Conservation (phyloP, 2,329 filamentous ascomycete species). For the Alternaria incomplexa region DNA sequence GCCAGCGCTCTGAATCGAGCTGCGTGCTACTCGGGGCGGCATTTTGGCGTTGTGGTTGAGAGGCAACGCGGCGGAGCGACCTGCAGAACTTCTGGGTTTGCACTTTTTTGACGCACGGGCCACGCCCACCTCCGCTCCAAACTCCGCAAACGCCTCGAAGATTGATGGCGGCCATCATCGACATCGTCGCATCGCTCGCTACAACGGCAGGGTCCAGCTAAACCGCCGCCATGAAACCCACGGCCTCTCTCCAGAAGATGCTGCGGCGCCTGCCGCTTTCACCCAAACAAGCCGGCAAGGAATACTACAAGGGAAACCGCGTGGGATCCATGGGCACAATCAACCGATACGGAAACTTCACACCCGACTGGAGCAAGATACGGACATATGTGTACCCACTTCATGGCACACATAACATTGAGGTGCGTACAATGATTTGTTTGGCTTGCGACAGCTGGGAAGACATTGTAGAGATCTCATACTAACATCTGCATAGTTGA, state of each 20-base stretch:
- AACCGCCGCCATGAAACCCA: conserved; percentile 66
- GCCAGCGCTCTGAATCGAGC: conserved; percentile 40
- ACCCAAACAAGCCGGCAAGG: conserved; percentile 90
- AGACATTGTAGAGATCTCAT: background rate
- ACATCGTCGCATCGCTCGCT: conserved; percentile 4
- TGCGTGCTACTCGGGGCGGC: conserved; percentile 54
- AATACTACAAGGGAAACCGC: conserved; percentile 96
- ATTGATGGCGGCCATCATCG: background rate
- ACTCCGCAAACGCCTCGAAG: conserved; percentile 22
- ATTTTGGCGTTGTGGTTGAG: conserved; percentile 40
- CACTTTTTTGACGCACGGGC: conserved; percentile 25
- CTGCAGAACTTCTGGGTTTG: background rate
- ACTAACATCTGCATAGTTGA: conserved; percentile 63
- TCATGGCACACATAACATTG: conserved; percentile 62
- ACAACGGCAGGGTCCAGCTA: background rate
- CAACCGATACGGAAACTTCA: conserved; percentile 82
- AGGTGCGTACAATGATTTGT: conserved; percentile 19
- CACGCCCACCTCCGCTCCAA: conserved; percentile 20
- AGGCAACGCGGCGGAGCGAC: background rate
- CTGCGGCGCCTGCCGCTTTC: conserved; percentile 81
- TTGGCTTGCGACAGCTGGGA: background rate
- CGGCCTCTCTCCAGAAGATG: conserved; percentile 68
- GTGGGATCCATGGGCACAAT: conserved; percentile 86
- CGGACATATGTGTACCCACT: conserved; percentile 86
- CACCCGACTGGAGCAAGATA: conserved; percentile 85